phyloP scores from a whole-genome alignment of 495 filamentous ascomycete species.

The Aspergillus funiculosus region DNA sequence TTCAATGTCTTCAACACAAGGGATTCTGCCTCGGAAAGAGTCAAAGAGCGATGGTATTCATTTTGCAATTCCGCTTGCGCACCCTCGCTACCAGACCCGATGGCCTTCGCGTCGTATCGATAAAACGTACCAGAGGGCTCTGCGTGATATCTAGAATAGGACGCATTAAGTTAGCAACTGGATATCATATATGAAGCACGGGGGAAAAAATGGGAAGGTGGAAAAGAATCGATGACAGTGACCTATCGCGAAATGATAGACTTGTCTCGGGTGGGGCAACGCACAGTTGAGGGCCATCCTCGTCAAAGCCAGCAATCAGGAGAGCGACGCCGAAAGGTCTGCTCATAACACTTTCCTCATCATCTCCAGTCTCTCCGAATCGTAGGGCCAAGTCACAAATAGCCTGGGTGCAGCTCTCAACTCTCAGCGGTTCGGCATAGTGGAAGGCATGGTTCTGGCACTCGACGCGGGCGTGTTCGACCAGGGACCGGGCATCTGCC shows the following conservation, averaged over 20 bases:
- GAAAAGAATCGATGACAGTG: background rate
- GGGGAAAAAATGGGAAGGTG: background rate
- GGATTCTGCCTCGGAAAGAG: conserved; percentile 86
- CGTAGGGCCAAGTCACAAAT: conserved; percentile 95
- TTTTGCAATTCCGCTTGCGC: conserved; percentile 97
- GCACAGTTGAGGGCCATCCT: conserved; percentile 89
- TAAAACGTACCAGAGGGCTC: conserved; percentile 98
- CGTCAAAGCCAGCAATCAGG: conserved; percentile 93
- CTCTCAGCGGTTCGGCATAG: conserved; percentile 87
- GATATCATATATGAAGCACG: background rate
- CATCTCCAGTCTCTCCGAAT: conserved; percentile 95
- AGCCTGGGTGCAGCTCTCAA: conserved; percentile 97
- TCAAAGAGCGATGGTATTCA: conserved; percentile 96
- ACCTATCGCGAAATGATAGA: too few species aligned
- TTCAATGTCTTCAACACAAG: conserved; percentile 96
- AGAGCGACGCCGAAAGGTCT: conserved; percentile 94
- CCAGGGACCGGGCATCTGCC: conserved; percentile 91
- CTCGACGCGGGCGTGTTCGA: conserved; percentile 97
- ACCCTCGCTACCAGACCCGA: conserved; percentile 92
- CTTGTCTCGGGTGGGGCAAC: conserved; percentile 22
- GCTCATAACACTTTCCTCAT: conserved; percentile 97
- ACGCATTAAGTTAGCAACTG: conserved; percentile 1
- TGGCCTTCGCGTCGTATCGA: conserved; percentile 97
- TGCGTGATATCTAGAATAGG: conserved; percentile 70
- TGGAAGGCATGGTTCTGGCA: conserved; percentile 94